Percentiles rank a stretch among this genome's conserved stretches.
phyloP scores from a whole-genome alignment of 2,329 filamentous ascomycete species.

The Botrytis galanthina region DNA sequence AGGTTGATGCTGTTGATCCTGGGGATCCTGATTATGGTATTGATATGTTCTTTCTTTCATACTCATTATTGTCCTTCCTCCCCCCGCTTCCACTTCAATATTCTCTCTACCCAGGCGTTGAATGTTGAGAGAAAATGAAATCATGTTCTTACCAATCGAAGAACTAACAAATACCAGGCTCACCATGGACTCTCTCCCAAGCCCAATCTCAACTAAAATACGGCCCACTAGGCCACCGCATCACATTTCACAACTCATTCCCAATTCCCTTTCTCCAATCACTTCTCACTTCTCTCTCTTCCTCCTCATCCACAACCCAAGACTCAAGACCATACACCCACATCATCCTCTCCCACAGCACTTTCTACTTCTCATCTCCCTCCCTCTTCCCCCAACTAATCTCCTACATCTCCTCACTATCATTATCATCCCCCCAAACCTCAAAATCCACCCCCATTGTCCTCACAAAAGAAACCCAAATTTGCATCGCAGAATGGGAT shows the following conservation, averaged over 20 bases:
- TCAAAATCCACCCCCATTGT: constrained; percentile 32
- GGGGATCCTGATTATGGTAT: constrained; percentile 48
- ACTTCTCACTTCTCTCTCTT: constrained; percentile 31
- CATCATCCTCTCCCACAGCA: constrained; percentile 49
- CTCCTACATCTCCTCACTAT: neutral
- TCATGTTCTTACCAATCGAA: neutral
- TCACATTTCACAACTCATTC: constrained; percentile 44
- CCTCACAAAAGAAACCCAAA: constrained; percentile 26
- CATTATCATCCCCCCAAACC: neutral
- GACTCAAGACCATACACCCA: constrained; percentile 42
- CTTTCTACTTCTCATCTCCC: constrained; percentile 53
- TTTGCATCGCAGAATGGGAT: constrained; percentile 49
- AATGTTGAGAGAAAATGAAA: neutral
- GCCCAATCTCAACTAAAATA: constrained; percentile 47
- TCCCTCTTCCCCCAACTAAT: constrained; percentile 42
- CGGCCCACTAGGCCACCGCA: constrained; percentile 42
- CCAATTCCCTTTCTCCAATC: neutral
- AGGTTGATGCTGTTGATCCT: constrained; percentile 53
- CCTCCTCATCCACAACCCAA: constrained; percentile 39
- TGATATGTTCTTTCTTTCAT: constrained; percentile 7
- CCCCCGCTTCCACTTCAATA: neutral
- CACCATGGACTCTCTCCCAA: constrained; percentile 50
- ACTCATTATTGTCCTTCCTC: neutral
- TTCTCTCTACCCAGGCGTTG: neutral
- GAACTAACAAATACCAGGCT: constrained; percentile 34